Percentiles rank a stretch among this genome's conserved stretches.
phyloP scores from a whole-genome alignment of 179 eudicot species.

The Heliamphora pulchella region DNA sequence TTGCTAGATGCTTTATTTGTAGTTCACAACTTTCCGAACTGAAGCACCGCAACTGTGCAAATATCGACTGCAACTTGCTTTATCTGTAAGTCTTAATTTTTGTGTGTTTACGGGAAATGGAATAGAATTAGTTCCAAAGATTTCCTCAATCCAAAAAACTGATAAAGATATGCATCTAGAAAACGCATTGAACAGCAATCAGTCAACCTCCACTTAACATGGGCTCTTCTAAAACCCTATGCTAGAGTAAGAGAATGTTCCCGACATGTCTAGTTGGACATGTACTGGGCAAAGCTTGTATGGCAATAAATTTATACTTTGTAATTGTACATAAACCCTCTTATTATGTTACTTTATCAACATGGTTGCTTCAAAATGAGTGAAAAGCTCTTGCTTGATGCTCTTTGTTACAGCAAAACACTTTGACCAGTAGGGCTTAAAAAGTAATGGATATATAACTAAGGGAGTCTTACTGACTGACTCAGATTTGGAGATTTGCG shows the following conservation, averaged over 20 bases:
- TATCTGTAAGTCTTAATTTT: constrained; percentile 62
- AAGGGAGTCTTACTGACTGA: not conserved
- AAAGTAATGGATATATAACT: not conserved
- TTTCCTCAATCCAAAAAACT: not conserved
- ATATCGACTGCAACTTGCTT: constrained; percentile 93
- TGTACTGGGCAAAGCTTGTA: not conserved
- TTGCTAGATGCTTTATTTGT: constrained; percentile 80
- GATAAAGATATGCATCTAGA: not conserved
- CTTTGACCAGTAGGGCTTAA: not conserved
- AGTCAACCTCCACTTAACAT: not conserved
- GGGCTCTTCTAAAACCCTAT: not conserved
- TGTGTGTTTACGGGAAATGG: not conserved
- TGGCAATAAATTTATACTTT: not conserved
- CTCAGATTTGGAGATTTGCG: not conserved
- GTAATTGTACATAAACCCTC: not conserved
- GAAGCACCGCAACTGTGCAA: constrained; percentile 95
- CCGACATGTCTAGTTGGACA: not conserved
- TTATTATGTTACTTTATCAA: not conserved
- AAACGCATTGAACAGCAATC: not conserved
- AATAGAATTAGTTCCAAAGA: not conserved
- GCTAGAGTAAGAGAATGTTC: not conserved
- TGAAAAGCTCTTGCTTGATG: not conserved
- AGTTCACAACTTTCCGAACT: constrained; percentile 62
- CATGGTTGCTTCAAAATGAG: constrained; percentile 2
- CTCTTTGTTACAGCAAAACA: not conserved